A percentile compares a stretch with the other conserved stretches of the same genome.
phyloP scores from a whole-genome alignment of 1,284 basidiomycete species.

The Boletus nobilissimus region DNA sequence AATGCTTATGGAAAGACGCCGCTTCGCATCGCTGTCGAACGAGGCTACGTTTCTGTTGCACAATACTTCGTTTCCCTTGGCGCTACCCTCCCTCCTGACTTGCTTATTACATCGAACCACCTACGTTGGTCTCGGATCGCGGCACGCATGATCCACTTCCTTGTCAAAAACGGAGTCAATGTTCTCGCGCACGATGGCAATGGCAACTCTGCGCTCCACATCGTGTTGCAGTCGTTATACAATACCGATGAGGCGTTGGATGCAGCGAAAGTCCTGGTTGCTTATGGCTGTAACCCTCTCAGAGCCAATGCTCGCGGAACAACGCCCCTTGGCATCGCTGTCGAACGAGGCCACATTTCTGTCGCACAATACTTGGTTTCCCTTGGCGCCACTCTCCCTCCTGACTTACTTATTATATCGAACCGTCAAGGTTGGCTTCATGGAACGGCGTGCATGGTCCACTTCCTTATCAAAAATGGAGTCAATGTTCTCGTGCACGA shows the following conservation, averaged over 20 bases:
- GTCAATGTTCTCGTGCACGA: not conserved
- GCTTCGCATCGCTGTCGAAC: not conserved
- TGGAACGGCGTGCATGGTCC: not conserved
- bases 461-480: not conserved
- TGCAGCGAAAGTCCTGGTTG: not conserved
- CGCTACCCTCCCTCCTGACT: too few relatives aligned
- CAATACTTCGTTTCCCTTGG: not conserved
- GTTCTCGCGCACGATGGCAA: not conserved
- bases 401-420: not conserved
- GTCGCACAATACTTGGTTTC: not conserved
- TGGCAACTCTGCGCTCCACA: not conserved
- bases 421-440: not conserved
- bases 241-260: too few relatives aligned
- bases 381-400: too few relatives aligned
- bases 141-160: not conserved
- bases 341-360: not conserved
- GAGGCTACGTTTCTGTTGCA: not conserved
- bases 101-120: not conserved
- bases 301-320: not conserved
- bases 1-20: not conserved
- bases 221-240: not conserved
- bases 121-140: not conserved
- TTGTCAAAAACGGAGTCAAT: not conserved
- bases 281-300: not conserved
- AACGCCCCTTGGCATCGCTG: not conserved